These are phyloP conservation scores for Berberis vulgaris DNA, from an alignment of 164 flowering plant species.

Conservation along the genomic window DNA sequence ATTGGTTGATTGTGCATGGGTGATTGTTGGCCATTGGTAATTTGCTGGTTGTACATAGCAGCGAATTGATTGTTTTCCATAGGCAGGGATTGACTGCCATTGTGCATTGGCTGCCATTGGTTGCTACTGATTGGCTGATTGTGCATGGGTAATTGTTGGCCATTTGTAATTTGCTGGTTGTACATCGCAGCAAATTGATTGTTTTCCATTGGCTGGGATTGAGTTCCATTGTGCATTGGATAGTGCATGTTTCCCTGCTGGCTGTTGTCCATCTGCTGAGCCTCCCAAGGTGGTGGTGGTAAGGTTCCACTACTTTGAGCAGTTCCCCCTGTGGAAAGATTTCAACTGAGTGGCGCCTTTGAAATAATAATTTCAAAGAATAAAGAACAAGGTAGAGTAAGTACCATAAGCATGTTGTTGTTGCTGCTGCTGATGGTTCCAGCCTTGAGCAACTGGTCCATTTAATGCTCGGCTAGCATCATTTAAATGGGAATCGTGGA, in stretches of 20 bases:
- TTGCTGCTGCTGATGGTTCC: conserved; percentile 11
- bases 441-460: conserved; percentile 37
- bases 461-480: conserved; percentile 40
- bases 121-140: conserved; percentile 40
- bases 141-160: conserved; percentile 24
- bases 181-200: conserved; percentile 26
- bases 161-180: conserved; percentile 22
- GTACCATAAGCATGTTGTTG: conserved; percentile 22
- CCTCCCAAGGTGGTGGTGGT: conserved; percentile 99
- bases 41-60: conserved; percentile 34
- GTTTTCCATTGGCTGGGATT: conserved; percentile 26
- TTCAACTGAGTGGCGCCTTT: not conserved
- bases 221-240: conserved; percentile 14
- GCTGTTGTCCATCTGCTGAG: conserved; percentile 31
- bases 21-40: conserved; percentile 14
- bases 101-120: conserved; percentile 31
- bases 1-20: conserved; percentile 41
- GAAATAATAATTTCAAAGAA: not conserved
- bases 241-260: conserved; percentile 19
- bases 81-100: conserved; percentile 21
- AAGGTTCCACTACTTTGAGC: conserved; percentile 34
- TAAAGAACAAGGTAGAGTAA: not conserved
- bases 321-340: conserved; percentile 21
- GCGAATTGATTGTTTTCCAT: conserved; percentile 19
- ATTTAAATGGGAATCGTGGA: not conserved